phyloP scores from a whole-genome alignment of 768 basidiomycete genomes.

The Cyathus striatus region DNA sequence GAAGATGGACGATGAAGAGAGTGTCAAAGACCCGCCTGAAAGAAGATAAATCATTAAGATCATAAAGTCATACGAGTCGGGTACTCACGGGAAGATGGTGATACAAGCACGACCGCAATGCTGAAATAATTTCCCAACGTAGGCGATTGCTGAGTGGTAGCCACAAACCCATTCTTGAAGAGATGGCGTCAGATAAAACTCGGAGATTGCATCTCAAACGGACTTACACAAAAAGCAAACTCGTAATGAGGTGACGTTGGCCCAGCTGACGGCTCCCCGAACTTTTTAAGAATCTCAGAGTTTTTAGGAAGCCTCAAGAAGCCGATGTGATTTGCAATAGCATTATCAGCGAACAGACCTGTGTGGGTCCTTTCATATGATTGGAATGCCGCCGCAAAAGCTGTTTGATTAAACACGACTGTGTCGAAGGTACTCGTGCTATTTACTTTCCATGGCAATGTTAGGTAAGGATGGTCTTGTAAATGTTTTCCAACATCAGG shows the following conservation, averaged over 20 bases:
- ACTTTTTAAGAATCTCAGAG: conserved; percentile 1
- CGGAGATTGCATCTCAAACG: background rate
- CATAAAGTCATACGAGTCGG: background rate
- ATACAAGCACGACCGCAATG: background rate
- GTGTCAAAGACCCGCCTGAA: background rate
- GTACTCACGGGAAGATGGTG: background rate
- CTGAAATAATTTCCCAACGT: background rate
- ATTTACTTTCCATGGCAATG: conserved; percentile 7
- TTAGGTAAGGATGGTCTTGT: conserved; percentile 16
- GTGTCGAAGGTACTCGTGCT: conserved; percentile 1
- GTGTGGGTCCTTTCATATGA: conserved; percentile 9
- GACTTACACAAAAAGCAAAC: conserved; percentile 2
- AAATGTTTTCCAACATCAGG: conserved; percentile 24
- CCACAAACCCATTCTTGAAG: background rate
- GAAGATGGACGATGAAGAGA: background rate
- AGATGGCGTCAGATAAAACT: background rate
- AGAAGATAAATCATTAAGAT: background rate
- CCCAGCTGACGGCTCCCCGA: conserved; percentile 16
- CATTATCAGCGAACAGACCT: conserved; percentile 8
- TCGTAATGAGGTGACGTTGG: conserved; percentile 15
- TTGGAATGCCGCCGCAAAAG: conserved; percentile 5
- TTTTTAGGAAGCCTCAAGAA: conserved; percentile 12
- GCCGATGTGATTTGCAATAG: conserved; percentile 9
- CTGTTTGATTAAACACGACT: conserved; percentile 3
- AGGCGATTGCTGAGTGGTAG: background rate